phyloP scores from a whole-genome alignment of 768 basidiomycete genomes.

The Russula olivacea region DNA sequence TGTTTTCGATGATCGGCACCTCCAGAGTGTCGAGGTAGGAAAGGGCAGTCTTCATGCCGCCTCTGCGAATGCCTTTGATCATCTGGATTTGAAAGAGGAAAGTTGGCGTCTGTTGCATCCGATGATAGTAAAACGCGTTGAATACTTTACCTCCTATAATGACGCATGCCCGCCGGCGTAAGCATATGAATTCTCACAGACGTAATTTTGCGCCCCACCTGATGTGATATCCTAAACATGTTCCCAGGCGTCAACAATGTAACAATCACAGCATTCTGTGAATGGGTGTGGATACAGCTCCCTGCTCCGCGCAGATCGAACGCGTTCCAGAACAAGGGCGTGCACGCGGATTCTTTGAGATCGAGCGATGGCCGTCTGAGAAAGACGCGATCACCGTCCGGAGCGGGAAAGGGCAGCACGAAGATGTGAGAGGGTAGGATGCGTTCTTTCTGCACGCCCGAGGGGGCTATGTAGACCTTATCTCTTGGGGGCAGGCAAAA shows the following conservation, averaged over 20 bases:
- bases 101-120: not conserved
- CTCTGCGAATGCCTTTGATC: slow-evolving; percentile 84
- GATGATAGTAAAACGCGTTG: not conserved
- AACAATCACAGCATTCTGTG: slow-evolving; percentile 85
- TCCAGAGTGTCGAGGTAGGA: slow-evolving; percentile 82
- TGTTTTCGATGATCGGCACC: slow-evolving; percentile 87
- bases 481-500: slow-evolving; percentile 38
- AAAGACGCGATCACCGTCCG: slow-evolving; percentile 66
- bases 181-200: not conserved
- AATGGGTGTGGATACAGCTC: slow-evolving; percentile 89
- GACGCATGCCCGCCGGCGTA: too few species aligned
- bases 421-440: slow-evolving; percentile 82
- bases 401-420: slow-evolving; percentile 73
- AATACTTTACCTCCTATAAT: slow-evolving; percentile 3
- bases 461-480: slow-evolving; percentile 81
- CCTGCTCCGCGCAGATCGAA: slow-evolving; percentile 74
- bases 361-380: slow-evolving; percentile 64
- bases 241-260: slow-evolving; percentile 70
- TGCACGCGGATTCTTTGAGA: slow-evolving; percentile 83
- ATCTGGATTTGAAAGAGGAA: slow-evolving; percentile 43
- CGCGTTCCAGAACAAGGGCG: slow-evolving; percentile 89
- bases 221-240: slow-evolving; percentile 77
- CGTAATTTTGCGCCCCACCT: slow-evolving; percentile 40
- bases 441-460: slow-evolving; percentile 87
- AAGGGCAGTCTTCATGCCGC: slow-evolving; percentile 67